phyloP scores from a whole-genome alignment of 2,329 filamentous ascomycete genomes.

The Lachnellula hyalina region DNA sequence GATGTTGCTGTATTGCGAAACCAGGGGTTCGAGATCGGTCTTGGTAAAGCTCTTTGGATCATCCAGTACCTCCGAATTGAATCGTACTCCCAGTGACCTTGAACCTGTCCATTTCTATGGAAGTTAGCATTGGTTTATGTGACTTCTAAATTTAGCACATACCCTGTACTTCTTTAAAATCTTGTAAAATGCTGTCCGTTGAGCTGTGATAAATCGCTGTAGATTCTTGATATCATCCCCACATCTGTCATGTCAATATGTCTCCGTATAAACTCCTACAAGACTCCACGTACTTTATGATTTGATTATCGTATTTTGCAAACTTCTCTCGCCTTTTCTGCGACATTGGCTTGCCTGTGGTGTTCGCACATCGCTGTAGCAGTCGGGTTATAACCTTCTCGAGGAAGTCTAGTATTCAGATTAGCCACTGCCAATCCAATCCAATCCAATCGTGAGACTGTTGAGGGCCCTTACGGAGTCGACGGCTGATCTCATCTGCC shows the following conservation, averaged over 20 bases:
- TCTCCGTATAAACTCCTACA: neutral
- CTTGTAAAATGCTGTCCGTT: constrained; percentile 73
- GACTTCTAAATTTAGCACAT: constrained; percentile 18
- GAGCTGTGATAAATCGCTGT: constrained; percentile 66
- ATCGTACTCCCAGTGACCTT: constrained; percentile 55
- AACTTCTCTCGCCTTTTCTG: constrained; percentile 26
- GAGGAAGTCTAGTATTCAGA: constrained; percentile 17
- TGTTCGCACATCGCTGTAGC: constrained; percentile 22
- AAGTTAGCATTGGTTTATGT: constrained; percentile 4
- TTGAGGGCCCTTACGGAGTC: constrained; percentile 50
- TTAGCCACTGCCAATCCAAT: constrained; percentile 6
- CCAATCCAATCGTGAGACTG: neutral
- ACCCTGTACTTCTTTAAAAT: constrained; percentile 79
- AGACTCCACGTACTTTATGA: constrained; percentile 21
- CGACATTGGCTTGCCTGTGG: constrained; percentile 22
- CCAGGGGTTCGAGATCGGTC: constrained; percentile 54
- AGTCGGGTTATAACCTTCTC: constrained; percentile 21
- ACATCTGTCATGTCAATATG: constrained; percentile 39
- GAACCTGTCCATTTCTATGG: constrained; percentile 75
- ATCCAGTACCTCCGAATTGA: constrained; percentile 60
- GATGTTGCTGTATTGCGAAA: constrained; percentile 46
- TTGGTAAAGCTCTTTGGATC: constrained; percentile 67
- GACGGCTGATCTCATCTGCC: constrained; percentile 67
- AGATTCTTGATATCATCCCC: constrained; percentile 67
- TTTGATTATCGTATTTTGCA: constrained; percentile 26